Percentiles rank a stretch among this genome's conserved stretches.
These are phyloP conservation scores for Oryza glaberrima DNA, from an alignment of 176 grass and related monocot species.

Conservation along the genomic window DNA sequence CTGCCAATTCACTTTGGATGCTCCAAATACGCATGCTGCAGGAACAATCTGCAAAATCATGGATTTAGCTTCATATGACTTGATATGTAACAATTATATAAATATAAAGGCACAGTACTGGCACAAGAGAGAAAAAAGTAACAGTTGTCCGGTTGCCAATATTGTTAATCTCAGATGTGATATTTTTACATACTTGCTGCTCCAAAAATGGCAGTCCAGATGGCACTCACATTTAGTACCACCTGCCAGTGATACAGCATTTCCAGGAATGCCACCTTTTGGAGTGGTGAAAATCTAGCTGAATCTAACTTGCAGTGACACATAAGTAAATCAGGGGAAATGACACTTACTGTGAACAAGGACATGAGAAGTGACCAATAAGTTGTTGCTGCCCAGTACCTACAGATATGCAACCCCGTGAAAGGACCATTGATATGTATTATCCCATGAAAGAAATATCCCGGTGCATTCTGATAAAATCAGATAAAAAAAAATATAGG, in stretches of 20 bases:
- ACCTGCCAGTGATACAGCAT: not conserved
- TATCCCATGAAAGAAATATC: not conserved
- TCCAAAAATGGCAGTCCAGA: not conserved
- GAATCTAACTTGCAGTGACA: no score
- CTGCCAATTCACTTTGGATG: conserved; percentile 79
- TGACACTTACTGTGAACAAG: conserved; percentile 71
- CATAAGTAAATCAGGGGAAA: conserved; percentile 2
- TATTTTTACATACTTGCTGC: not conserved
- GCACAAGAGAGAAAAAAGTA: conserved; percentile 12
- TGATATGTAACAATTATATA: not conserved
- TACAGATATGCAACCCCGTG: conserved; percentile 35
- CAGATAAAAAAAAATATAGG: not conserved
- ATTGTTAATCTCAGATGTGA: not conserved
- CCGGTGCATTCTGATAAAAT: not conserved
- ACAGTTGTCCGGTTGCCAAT: not conserved
- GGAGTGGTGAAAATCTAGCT: not conserved
- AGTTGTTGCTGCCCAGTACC: conserved; percentile 64
- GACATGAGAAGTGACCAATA: conserved; percentile 96
- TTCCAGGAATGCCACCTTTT: not conserved
- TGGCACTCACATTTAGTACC: no score
- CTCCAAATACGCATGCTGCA: conserved; percentile 79
- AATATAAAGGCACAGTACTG: not conserved
- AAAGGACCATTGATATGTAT: not conserved
- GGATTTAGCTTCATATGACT: conserved; percentile 1
- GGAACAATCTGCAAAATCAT: conserved; percentile 76